Evolutionary conservation across 768 basidiomycete species (phyloP), one percentile per base, ranked within the genome.

Genomic region (Psilocybe subaeruginosa): DNA sequence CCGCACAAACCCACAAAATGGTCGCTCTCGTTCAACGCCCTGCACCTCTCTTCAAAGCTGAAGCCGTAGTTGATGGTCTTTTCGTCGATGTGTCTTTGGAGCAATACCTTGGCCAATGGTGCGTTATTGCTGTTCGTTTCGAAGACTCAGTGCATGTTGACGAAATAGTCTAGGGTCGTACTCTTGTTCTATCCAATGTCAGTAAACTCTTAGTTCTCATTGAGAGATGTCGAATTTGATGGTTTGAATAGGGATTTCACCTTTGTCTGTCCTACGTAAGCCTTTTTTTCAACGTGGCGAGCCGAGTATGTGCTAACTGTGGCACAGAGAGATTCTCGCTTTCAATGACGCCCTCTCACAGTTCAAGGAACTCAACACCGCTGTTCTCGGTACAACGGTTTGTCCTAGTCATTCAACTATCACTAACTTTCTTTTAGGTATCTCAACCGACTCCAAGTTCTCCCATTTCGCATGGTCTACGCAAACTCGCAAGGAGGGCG

Each of bases 181-280:
- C 85, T 97, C 16, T 84, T 97, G 75, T 96, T 97, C 80, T 97
- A 97, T 78, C 95, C 95, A 4, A 85, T 97, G 92, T 93, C 78
- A 75, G 11, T 56, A 2, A 23, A 2, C 2, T 23, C 23, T 27
- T 46, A 33, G 23, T 49, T 55, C 58, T 37, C 23, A 30, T 31
- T 14, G 11, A 3, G 16, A 17, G 27, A n/a, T 53, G 16, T 31
- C 30, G 51, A 16, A 14, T 3, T 19, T 12, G n/a, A 51, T 6
- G 16, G 12, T 27, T 43, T 45, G 52, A 56, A 47, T 63, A 93
- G 90, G 81, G 91, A 92, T 70, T 93, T 92, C 76, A 93, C 92
- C 41, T 92, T 92, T 66, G 91, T 92, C 68, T 96, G 93, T 78
- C 93, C 93, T n/a, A 95, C 94, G 80, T 83, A 66, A 69, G 53